Conservation (phyloP, 495 filamentous ascomycete species). For the Penicillium pancosmium region DNA sequence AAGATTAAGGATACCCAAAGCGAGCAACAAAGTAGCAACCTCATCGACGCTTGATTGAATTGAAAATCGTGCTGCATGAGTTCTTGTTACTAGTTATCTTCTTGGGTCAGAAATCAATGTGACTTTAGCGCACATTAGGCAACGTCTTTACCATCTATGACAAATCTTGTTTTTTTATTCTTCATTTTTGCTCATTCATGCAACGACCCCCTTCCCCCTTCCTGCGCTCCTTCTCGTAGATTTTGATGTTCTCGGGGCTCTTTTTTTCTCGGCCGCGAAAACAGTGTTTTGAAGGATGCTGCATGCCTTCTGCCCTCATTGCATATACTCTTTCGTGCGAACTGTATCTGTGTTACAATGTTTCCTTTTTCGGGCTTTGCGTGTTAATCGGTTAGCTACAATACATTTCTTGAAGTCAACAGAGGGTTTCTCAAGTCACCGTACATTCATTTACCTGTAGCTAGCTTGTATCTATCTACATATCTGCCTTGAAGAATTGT, state of each 20-base stretch:
- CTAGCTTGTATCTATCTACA: no score
- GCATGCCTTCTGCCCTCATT: constrained; percentile 19
- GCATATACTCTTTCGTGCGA: constrained; percentile 27
- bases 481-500: no score
- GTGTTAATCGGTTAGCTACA: constrained; percentile 9
- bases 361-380: constrained; percentile 11
- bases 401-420: constrained; percentile 3
- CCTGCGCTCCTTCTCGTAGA: neutral
- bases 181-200: constrained; percentile 1
- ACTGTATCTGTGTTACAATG: constrained; percentile 20
- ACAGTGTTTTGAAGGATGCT: constrained; percentile 12
- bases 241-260: neutral
- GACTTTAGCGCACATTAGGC: neutral
- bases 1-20: constrained; percentile 65
- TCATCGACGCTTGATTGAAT: constrained; percentile 58
- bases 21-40: constrained; percentile 60
- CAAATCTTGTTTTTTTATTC: constrained; percentile 10
- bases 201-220: neutral
- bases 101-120: neutral
- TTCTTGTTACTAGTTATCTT: neutral
- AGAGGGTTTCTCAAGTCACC: neutral
- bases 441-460: no score
- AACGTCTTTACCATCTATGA: neutral
- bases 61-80: neutral
- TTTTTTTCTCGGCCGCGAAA: constrained; percentile 7